Evolutionary conservation across 2,329 filamentous ascomycete species (phyloP).

Genomic region (Onygenales sp.): DNA sequence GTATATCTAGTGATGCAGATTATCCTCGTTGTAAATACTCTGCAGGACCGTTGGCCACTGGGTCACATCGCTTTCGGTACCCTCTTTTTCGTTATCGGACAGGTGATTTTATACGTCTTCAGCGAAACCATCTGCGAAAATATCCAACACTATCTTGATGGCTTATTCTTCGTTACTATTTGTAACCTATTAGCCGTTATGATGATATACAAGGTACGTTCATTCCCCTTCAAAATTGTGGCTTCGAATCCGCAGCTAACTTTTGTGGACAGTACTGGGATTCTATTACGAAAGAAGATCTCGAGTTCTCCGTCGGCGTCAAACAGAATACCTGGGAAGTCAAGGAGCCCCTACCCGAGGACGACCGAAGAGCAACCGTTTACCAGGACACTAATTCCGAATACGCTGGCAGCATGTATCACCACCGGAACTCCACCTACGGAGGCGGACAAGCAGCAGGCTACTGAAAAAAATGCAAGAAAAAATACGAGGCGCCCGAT

Average conservation of each 20-base stretch:
- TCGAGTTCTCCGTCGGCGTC: conserved; percentile 94
- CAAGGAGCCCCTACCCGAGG: conserved; percentile 77
- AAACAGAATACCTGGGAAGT: conserved; percentile 98
- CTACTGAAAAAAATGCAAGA: conserved; percentile 17
- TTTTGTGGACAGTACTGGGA: conserved; percentile 75
- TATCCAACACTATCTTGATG: conserved; percentile 86
- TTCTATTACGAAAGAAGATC: conserved; percentile 94
- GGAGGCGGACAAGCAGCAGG: conserved; percentile 25
- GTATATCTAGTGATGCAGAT: conserved; percentile 84
- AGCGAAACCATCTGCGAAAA: conserved; percentile 74
- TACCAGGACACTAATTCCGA: conserved; percentile 52
- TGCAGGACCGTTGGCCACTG: conserved; percentile 92
- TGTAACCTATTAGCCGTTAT: conserved; percentile 93
- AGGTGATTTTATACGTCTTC: conserved; percentile 87
- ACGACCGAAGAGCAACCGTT: conserved; percentile 63
- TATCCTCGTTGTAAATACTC: conserved; percentile 75
- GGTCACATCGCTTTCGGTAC: conserved; percentile 85
- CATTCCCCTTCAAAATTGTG: background rate
- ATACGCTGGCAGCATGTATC: conserved; percentile 36
- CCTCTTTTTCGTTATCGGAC: conserved; percentile 83
- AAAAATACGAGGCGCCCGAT: background rate
- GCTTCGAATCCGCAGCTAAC: conserved; percentile 19
- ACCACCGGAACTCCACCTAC: conserved; percentile 26
- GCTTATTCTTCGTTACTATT: conserved; percentile 85
- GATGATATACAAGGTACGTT: conserved; percentile 94